Base-by-base conservation (phyloP, 371 early-diverging fungal species). In the Mycotypha africana region DNA sequence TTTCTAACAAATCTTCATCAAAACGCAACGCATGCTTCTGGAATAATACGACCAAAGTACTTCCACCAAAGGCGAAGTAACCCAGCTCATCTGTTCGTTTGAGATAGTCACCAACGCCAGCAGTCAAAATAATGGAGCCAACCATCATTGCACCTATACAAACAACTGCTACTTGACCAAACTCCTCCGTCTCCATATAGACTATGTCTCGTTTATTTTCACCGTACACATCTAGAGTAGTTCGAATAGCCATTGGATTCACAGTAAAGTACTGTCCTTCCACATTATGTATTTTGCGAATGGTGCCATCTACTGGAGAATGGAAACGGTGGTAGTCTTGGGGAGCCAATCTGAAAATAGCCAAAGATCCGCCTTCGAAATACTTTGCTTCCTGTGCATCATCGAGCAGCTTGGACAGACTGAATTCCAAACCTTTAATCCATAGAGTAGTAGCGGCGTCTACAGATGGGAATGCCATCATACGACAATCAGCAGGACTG, bases 291-390 rank as follows among this genome's bases (percentile, higher is more conserved):
- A 60, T 51, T 0, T 45, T 47, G 32, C 55, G 48, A 22, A 86
- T 46, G 1, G 51, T 58, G 0, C 87, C 86, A 15, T 74, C 71
- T 1, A 83, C 71, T 19, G 89, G 88, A 16, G 67, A 53, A 53
- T 89, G 90, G 59, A 79, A 84, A 7, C 89, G 78, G 45, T 90
- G 91, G 41, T 90, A 90, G 43, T 91, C 88, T 52, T 86, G 87
- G 15, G 89, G 88, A 1, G 89, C 88, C 19, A 91, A 60, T 20
- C 89, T 71, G 50, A 82, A 86, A 20, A 88, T 61, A 15, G 79
- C 79, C 34, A 88, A 42, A 0, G 78, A 68, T 0, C 86, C 88
- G 11, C 75, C 82, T 19, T 72, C 75, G 44, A 74, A 80, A 12
- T 64, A 44, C 6, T 57, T 30, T 8, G 80, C 81, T 19, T 68